Evolutionary conservation across 2,329 filamentous ascomycete genomes (phyloP).

Genomic region (Trichothecium roseum): DNA sequence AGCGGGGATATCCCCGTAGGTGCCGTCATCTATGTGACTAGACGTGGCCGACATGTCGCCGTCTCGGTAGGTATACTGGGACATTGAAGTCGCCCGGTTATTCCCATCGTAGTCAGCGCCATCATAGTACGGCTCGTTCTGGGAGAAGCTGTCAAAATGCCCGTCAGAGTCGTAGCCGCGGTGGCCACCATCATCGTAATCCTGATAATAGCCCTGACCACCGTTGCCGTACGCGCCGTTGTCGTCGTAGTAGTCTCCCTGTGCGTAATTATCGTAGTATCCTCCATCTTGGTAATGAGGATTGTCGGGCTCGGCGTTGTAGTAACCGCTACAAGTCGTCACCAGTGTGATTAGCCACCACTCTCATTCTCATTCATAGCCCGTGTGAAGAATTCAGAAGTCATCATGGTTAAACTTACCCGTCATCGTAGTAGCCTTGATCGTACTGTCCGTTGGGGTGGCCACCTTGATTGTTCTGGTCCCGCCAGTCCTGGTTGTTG

Average conservation of each 20-base stretch:
- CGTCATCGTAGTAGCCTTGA: conserved; percentile 93
- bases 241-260: conserved; percentile 92
- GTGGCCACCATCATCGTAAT: conserved; percentile 61
- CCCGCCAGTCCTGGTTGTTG: conserved; percentile 14
- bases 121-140: conserved; percentile 92
- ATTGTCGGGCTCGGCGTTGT: conserved; percentile 72
- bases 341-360: conserved; percentile 5
- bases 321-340: conserved; percentile 59
- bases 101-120: conserved; percentile 86
- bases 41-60: conserved; percentile 92
- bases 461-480: conserved; percentile 51
- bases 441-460: conserved; percentile 26
- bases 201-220: conserved; percentile 63
- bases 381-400: neutral
- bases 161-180: conserved; percentile 98
- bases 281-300: conserved; percentile 79
- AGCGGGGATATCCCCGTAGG: conserved; percentile 82
- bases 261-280: conserved; percentile 88
- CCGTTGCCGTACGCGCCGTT: conserved; percentile 63
- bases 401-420: conserved; percentile 42
- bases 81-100: conserved; percentile 88
- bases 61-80: conserved; percentile 89
- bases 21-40: conserved; percentile 94
- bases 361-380: no score
- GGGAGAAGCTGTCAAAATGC: conserved; percentile 99